A percentile compares a stretch with the other conserved stretches of the same genome.
Evolutionary conservation across 106 monocot genomes (phyloP).

Genomic region (Amphibolis antarctica): DNA sequence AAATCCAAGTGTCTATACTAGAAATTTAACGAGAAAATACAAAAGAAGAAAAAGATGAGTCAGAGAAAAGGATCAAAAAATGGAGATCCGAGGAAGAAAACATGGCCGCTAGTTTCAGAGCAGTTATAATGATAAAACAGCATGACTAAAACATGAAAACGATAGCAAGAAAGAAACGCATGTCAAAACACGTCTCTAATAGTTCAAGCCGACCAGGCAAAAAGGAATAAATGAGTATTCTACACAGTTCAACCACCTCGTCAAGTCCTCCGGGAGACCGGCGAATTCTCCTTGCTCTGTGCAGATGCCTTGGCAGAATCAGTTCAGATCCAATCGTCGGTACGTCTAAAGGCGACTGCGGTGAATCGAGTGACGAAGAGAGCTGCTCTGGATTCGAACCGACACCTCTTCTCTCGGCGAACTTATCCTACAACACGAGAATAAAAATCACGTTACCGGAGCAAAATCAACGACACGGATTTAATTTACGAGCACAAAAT

Average conservation of each 20-base stretch:
- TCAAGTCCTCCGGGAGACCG: constrained; percentile 45
- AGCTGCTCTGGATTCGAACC: constrained; percentile 29
- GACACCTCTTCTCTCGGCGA: constrained; percentile 20
- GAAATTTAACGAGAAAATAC: no score
- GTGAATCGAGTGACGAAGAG: constrained; percentile 33
- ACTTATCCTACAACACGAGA: constrained; percentile 23
- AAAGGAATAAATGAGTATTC: no score
- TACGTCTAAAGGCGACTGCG: constrained; percentile 17
- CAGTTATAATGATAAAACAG: no score
- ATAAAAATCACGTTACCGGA: background rate
- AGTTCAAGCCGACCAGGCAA: no score
- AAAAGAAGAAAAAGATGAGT: no score
- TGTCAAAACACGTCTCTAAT: no score
- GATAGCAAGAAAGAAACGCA: no score
- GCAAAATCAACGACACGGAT: background rate
- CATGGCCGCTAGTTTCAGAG: no score
- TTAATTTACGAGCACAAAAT: background rate
- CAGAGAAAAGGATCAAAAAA: no score
- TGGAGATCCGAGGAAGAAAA: no score
- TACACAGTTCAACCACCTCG: constrained; percentile 21
- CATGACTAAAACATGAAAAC: no score
- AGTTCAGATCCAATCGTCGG: constrained; percentile 32
- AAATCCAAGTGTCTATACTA: no score
- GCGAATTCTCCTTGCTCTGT: constrained; percentile 29
- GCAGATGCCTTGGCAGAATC: constrained; percentile 25